Conservation (phyloP, 2,329 filamentous ascomycete species). For the Nigrograna mackinnonii region DNA sequence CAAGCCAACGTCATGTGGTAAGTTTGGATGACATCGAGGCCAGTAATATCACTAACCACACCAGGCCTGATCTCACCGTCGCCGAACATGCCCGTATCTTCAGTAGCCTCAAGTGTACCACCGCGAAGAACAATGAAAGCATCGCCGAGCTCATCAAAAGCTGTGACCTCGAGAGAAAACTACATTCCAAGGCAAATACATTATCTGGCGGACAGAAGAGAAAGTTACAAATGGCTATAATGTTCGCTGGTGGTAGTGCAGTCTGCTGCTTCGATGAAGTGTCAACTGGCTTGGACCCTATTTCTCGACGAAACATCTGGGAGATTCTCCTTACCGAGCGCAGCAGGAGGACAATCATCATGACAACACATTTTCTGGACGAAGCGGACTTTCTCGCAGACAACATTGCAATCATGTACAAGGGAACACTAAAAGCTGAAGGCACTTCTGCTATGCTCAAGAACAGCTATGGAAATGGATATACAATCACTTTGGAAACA, state of each 20-base stretch:
- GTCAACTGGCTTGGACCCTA: slow-evolving; percentile 80
- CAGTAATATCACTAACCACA: slow-evolving; percentile 33
- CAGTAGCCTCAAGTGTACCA: slow-evolving; percentile 26
- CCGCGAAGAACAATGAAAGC: slow-evolving; percentile 48
- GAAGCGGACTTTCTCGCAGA: slow-evolving; percentile 87
- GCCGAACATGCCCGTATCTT: slow-evolving; percentile 31
- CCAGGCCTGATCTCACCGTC: slow-evolving; percentile 24
- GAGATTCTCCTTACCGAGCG: slow-evolving; percentile 85
- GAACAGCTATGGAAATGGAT: slow-evolving; percentile 76
- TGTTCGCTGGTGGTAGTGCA: slow-evolving; percentile 84
- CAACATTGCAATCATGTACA: slow-evolving; percentile 82
- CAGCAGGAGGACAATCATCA: slow-evolving; percentile 74
- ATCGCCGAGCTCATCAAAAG: slow-evolving; percentile 50
- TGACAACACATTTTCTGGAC: slow-evolving; percentile 91
- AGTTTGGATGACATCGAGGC: neutral
- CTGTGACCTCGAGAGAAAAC: slow-evolving; percentile 76
- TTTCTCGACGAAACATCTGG: slow-evolving; percentile 87
- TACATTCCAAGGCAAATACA: slow-evolving; percentile 69
- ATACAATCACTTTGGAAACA: slow-evolving; percentile 43
- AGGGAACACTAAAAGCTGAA: slow-evolving; percentile 75
- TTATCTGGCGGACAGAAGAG: slow-evolving; percentile 88
- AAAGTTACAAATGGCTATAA: slow-evolving; percentile 88
- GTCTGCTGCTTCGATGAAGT: slow-evolving; percentile 91
- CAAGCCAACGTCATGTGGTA: slow-evolving; percentile 30
- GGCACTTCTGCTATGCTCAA: slow-evolving; percentile 85